phyloP scores from a whole-genome alignment of 1,284 basidiomycete species.

The Butyriboletus appendiculatus region DNA sequence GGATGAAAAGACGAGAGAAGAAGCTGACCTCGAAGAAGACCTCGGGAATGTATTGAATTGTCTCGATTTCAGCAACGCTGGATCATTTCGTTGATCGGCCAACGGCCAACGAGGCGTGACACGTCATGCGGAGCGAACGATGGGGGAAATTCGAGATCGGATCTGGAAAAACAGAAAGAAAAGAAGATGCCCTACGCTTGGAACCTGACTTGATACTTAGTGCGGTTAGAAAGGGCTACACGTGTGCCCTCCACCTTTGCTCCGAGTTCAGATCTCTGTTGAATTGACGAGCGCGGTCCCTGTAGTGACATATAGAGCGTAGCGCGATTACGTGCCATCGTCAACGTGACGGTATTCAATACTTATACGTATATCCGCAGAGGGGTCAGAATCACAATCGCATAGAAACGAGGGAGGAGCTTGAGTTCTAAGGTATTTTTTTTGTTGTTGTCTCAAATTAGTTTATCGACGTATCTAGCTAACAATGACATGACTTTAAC shows the following conservation, averaged over 20 bases:
- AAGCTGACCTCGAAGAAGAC: conserved; percentile 1
- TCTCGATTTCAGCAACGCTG: neutral
- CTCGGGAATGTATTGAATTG: neutral
- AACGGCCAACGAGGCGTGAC: neutral
- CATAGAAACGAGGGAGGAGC: too few species aligned
- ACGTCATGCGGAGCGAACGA: neutral
- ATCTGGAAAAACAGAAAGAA: neutral
- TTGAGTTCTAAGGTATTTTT: too few species aligned
- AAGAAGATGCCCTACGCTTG: neutral
- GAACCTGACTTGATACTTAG: neutral
- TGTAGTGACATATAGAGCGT: too few species aligned
- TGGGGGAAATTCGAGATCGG: neutral
- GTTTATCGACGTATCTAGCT: too few species aligned
- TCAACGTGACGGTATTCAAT: too few species aligned
- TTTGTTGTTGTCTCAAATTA: too few species aligned
- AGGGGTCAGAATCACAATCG: too few species aligned
- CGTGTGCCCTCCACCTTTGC: neutral
- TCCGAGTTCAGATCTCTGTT: neutral
- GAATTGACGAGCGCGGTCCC: too few species aligned
- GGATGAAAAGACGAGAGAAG: conserved; percentile 4
- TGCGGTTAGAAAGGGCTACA: too few species aligned
- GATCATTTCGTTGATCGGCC: neutral
- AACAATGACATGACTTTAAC: too few species aligned
- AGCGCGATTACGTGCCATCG: too few species aligned
- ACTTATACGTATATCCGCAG: too few species aligned